phyloP scores from a whole-genome alignment of 495 filamentous ascomycete genomes.

The Staphylotrichum tortipilum region DNA sequence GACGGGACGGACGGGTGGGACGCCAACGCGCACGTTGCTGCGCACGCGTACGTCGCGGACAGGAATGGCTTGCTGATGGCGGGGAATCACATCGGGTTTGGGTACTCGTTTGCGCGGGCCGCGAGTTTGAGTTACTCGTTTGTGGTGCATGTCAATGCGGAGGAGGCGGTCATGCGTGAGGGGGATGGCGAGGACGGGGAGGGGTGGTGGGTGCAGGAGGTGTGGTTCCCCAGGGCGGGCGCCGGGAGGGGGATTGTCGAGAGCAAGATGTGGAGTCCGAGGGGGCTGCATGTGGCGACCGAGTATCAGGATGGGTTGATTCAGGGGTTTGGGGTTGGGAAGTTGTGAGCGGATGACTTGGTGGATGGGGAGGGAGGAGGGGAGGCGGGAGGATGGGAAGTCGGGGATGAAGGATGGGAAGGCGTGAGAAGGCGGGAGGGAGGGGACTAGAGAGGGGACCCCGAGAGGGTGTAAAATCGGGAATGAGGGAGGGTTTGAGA shows the following conservation, averaged over 20 bases:
- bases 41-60: constrained; percentile 60
- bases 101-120: constrained; percentile 41
- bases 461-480: no score
- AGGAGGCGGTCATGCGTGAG: constrained; percentile 34
- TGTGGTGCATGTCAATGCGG: constrained; percentile 48
- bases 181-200: no score
- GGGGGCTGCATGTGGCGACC: constrained; percentile 53
- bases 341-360: no score
- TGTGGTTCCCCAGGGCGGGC: constrained; percentile 46
- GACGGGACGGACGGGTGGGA: constrained; percentile 10
- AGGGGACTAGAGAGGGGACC: no score
- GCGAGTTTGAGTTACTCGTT: constrained; percentile 55
- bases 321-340: constrained; percentile 11
- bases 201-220: constrained; percentile 65
- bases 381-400: no score
- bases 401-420: no score
- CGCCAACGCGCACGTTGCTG: constrained; percentile 51
- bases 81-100: constrained; percentile 50
- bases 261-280: constrained; percentile 55
- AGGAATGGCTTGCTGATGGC: constrained; percentile 60
- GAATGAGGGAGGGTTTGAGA: no score
- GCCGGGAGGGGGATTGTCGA: constrained; percentile 52
- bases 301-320: constrained; percentile 55
- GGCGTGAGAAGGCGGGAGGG: no score
- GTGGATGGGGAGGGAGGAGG: no score